Percentiles rank a stretch among this genome's conserved stretches.
These are phyloP conservation scores for Cryptosporidium muris DNA, from an alignment of 169 alveolate species.

Conservation along the genomic window DNA sequence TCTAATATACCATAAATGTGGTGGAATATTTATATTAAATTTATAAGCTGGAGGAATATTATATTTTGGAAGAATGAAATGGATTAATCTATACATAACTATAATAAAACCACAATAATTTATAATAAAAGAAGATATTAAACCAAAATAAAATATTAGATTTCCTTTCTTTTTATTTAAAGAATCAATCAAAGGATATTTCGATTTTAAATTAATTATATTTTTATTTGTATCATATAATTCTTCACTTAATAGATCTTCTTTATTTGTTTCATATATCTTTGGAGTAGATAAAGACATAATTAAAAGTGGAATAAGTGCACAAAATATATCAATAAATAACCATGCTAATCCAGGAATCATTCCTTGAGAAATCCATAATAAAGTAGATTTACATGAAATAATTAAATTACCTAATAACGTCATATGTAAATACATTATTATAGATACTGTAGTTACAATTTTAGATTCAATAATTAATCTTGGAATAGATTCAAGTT, in stretches of 20 bases:
- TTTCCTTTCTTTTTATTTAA: background rate
- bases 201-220: too few relatives aligned
- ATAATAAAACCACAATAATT: slow-evolving; percentile 13
- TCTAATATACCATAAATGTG: slow-evolving; percentile 45
- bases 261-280: slow-evolving; percentile 5
- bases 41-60: slow-evolving; percentile 15
- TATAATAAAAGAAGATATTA: slow-evolving; percentile 8
- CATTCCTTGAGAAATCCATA: slow-evolving; percentile 68
- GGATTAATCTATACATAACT: slow-evolving; percentile 22
- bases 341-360: slow-evolving; percentile 67
- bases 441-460: slow-evolving; percentile 12
- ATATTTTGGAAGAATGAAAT: slow-evolving; percentile 30
- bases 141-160: slow-evolving; percentile 1
- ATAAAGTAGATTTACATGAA: slow-evolving; percentile 35
- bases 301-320: slow-evolving; percentile 31
- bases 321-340: slow-evolving; percentile 57
- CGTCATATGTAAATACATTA: slow-evolving; percentile 24
- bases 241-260: too few relatives aligned
- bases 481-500: slow-evolving; percentile 10
- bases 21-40: slow-evolving; percentile 25
- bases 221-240: too few relatives aligned
- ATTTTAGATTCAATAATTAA: slow-evolving; percentile 37
- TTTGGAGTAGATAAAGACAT: slow-evolving; percentile 44
- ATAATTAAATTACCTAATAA: slow-evolving; percentile 39
- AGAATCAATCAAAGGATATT: too few relatives aligned